Percentiles rank a stretch among this genome's conserved stretches.
These are phyloP conservation scores for Coix lacrymajobi DNA, from an alignment of 176 grass and related monocot species.

Conservation along the genomic window DNA sequence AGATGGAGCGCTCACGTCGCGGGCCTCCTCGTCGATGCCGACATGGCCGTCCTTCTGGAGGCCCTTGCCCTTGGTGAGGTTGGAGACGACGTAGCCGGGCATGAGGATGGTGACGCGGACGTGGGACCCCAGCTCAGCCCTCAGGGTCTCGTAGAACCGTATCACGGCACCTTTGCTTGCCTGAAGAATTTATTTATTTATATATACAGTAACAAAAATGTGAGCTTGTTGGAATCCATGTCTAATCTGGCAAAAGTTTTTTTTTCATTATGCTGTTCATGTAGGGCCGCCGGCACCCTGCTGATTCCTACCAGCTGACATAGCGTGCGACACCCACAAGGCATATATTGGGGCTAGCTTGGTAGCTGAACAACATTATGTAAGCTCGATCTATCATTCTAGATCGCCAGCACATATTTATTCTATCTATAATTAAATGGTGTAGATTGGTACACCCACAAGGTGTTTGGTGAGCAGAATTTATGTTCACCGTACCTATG, in stretches of 20 bases:
- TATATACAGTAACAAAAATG: too few relatives aligned
- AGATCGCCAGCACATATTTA: not conserved
- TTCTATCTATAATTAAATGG: not conserved
- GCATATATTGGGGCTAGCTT: too few relatives aligned
- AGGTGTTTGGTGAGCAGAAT: conserved; percentile 17
- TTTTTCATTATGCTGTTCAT: not conserved
- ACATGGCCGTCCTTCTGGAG: conserved; percentile 64
- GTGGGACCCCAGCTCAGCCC: conserved; percentile 57
- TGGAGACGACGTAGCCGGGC: conserved; percentile 73
- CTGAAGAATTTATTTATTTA: conserved; percentile 26
- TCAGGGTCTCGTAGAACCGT: conserved; percentile 65
- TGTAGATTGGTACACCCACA: not conserved
- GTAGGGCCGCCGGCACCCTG: not conserved
- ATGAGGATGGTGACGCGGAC: conserved; percentile 68
- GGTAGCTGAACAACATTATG: not conserved
- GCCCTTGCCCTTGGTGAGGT: conserved; percentile 81
- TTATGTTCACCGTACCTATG: not conserved
- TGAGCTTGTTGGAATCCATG: not conserved
- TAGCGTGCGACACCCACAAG: not conserved
- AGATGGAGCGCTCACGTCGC: conserved; percentile 21
- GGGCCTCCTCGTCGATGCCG: conserved; percentile 61
- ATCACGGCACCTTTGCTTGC: conserved; percentile 77
- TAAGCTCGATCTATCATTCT: not conserved
- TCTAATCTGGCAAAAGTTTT: too few relatives aligned
- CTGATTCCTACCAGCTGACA: not conserved